Base-by-base conservation (phyloP, 108 stramenopile genomes). In the Conticribra weissflogii region DNA sequence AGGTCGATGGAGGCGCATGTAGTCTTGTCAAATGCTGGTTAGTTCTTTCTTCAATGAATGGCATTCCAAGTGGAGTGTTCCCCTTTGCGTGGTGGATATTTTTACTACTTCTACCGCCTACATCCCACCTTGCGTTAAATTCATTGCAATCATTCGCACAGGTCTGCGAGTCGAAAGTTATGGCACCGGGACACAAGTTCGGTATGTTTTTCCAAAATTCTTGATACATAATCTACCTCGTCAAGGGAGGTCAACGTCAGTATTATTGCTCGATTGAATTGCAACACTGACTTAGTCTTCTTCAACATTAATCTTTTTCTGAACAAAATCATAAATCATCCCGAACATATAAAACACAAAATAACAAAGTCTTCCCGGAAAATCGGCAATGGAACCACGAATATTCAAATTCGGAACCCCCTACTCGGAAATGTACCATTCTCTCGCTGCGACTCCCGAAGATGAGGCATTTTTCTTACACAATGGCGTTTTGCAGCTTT, bases 1-100 rank as follows among this genome's bases (percentile, higher is more conserved):
- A 88, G 95, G 75, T 93, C 92, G 34, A 96, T 96, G 95, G 95
- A 96, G 63, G 91, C 95, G 8, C 95, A 96, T 71, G 78, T 93
- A 33, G 86, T 92, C 31, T 64, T 96, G 36, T 85, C 86, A 18
- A 93, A 96, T 77, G 92, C 92, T 48, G 90, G 92, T 88, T 67
- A 53, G 86, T 28, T 23, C 1, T 16, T 1, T 16, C 31, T 36
- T 19, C 0, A 16, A 21, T 24, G 0, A 54, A 22, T 3, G 19
- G 44, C 23, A 33, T 14, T 27, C 3, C 17, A 7, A 34, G 49
- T 62, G 46, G 41, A n/a, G n/a, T n/a, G n/a, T n/a, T n/a, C n/a
- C n/a, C n/a, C n/a, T n/a, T n/a, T n/a, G n/a, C 44, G 16, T 45
- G 44, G 44, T 45, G 44, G 44, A n/a, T n/a, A n/a, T n/a, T n/a